Base-by-base conservation (phyloP, 139 green algal species). In the Asterochloris sp. region DNA sequence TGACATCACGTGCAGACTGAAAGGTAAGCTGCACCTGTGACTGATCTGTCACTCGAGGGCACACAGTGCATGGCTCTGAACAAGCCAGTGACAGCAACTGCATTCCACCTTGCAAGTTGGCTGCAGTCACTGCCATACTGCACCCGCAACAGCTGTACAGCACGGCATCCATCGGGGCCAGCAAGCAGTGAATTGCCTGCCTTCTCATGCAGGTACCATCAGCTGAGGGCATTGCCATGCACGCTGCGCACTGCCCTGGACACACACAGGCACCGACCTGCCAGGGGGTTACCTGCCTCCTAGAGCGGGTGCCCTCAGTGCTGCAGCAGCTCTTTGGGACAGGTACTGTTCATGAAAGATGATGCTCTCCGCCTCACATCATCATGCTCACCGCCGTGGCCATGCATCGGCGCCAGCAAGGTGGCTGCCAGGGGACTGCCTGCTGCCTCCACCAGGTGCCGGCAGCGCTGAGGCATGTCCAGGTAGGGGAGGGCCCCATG, bases 381-480 rank as follows among this genome's bases (percentile, higher is more conserved):
- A 71, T 21, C 19, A 21, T 21, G 21, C 27, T 19, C 12, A 24
- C 1, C 19, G 68, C 76, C 76, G 61, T 69, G n/a, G 24, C 24
- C 23, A 54, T 61, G 67, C 13, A 62, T 62, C 13, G 24, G 19
- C 23, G 67, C 68, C 76, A 80, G 67, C 54, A 38, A 11, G 12
- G 76, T 54, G 13, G 68, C 14, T n/a, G 76, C 60, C 23, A 80
- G 24, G 13, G 23, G 24, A 19, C n/a, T n/a, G 23, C 60, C 76
- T 15, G 60, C 76, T 0, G 54, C 47, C 23, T 80, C 13, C 0
- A 80, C 14, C 23, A 80, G 60, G 26, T 80, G 24, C 47, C 24
- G n/a, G 61, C 76, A 80, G 14, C 76, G 38, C 24, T n/a, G 13
- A 38, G 76, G 76, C 76, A 80, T 80, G 76, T 80, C 76, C 21